Conservation (phyloP, 305 asterid genomes). For the Striga hermonthica region DNA sequence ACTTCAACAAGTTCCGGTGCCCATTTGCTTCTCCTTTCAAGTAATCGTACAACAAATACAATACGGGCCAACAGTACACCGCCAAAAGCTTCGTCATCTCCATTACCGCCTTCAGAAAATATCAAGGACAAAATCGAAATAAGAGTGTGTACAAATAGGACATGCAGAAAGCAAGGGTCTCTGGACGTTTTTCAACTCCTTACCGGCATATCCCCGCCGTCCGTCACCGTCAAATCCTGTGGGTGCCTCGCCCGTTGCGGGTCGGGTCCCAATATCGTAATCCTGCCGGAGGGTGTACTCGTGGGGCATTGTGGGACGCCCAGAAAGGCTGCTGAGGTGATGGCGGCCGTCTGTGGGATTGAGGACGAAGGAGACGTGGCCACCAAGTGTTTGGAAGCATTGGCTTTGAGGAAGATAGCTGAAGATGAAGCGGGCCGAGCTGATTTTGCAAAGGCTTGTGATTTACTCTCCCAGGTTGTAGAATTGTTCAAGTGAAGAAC, state of each 20-base stretch:
- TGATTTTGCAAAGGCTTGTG: constrained; percentile 47
- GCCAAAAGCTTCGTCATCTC: constrained; percentile 32
- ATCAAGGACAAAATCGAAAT: constrained; percentile 48
- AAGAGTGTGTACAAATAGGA: constrained; percentile 66
- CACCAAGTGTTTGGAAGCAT: constrained; percentile 63
- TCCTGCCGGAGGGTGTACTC: constrained; percentile 55
- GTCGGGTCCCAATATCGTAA: constrained; percentile 70
- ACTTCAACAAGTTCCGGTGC: not conserved
- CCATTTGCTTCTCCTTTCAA: constrained; percentile 30
- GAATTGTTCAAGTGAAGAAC: not conserved
- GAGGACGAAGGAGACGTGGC: constrained; percentile 30
- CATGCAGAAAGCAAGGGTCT: constrained; percentile 84
- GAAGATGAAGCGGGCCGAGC: constrained; percentile 56
- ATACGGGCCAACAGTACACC: constrained; percentile 18
- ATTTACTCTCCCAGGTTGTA: constrained; percentile 66
- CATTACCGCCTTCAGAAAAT: constrained; percentile 19
- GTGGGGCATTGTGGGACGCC: constrained; percentile 76
- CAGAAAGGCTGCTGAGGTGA: constrained; percentile 53
- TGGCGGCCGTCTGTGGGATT: constrained; percentile 47
- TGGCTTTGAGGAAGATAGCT: constrained; percentile 80
- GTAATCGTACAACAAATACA: constrained; percentile 2
- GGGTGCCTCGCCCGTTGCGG: constrained; percentile 89
- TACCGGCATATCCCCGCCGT: constrained; percentile 72
- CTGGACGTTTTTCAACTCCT: constrained; percentile 60
- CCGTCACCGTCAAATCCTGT: constrained; percentile 59